Percentiles rank a stretch among this genome's conserved stretches.
These are phyloP conservation scores for Daldinia eschscholtzii DNA, from an alignment of 2,329 filamentous ascomycete genomes.

Conservation along the genomic window DNA sequence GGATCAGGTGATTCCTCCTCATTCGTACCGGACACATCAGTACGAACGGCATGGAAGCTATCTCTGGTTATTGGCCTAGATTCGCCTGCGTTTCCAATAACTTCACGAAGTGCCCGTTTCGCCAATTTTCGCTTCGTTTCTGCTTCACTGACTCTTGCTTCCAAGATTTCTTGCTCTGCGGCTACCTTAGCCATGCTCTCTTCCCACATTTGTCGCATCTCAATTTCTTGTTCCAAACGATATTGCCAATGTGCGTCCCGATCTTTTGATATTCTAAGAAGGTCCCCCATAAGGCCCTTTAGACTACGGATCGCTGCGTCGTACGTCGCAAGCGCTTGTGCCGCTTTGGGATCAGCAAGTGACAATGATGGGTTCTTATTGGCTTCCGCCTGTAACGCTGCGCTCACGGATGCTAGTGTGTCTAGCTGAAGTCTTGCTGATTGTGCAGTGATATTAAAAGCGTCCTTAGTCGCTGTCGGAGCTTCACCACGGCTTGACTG, in stretches of 20 bases:
- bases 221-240: slow-evolving; percentile 88
- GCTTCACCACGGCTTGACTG: slow-evolving; percentile 83
- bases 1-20: slow-evolving; percentile 53
- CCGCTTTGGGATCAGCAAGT: slow-evolving; percentile 81
- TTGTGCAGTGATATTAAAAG: slow-evolving; percentile 96
- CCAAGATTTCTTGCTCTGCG: slow-evolving; percentile 90
- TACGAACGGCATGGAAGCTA: slow-evolving; percentile 44
- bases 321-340: slow-evolving; percentile 85
- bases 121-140: slow-evolving; percentile 91
- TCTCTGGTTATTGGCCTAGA: slow-evolving; percentile 54
- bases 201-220: slow-evolving; percentile 96
- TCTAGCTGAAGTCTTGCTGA: slow-evolving; percentile 94
- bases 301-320: slow-evolving; percentile 91
- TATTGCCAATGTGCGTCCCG: slow-evolving; percentile 98
- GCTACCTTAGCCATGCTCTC: slow-evolving; percentile 99
- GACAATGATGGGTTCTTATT: slow-evolving; percentile 75
- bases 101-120: slow-evolving; percentile 89
- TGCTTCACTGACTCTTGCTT: slow-evolving; percentile 87
- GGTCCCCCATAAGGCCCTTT: slow-evolving; percentile 84
- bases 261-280: slow-evolving; percentile 92
- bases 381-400: slow-evolving; percentile 81
- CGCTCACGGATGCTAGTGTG: slow-evolving; percentile 85
- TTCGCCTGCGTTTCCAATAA: slow-evolving; percentile 70
- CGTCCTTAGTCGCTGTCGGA: slow-evolving; percentile 84
- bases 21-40: slow-evolving; percentile 52